These are phyloP conservation scores for Solanum arcanum DNA, from an alignment of 257 asterid genomes.

Conservation along the genomic window DNA sequence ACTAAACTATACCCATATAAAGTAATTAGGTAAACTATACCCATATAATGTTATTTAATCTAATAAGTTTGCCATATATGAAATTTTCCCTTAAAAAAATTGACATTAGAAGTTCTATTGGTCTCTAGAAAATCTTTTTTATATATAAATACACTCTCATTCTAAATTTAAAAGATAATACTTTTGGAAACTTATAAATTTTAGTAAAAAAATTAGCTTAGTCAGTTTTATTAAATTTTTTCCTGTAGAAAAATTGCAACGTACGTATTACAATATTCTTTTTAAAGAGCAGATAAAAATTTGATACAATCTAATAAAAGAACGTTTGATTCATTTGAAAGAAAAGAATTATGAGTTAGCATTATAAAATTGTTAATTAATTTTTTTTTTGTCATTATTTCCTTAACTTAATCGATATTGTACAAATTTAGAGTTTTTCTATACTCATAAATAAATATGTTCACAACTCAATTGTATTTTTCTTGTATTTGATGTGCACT, in stretches of 20 bases:
- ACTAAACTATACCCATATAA: no score
- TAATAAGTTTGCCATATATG: no score
- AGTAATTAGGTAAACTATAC: no score
- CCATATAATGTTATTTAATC: no score
- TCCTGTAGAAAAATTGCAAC: not conserved
- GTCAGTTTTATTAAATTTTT: no score
- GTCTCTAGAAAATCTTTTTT: not conserved
- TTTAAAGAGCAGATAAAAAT: not conserved
- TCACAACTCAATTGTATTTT: no score
- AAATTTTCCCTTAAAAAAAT: no score
- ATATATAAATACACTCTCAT: no score
- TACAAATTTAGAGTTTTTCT: not conserved
- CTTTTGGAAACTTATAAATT: not conserved
- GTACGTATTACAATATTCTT: not conserved
- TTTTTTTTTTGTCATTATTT: not conserved
- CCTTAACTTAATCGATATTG: not conserved
- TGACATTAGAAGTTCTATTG: no score
- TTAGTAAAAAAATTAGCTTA: not conserved
- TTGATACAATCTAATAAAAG: not conserved
- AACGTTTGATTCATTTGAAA: not conserved
- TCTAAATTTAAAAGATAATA: no score
- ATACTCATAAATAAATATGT: not conserved
- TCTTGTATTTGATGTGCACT: not conserved
- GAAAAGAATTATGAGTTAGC: not conserved
- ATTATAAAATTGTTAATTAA: not conserved